phyloP scores from a whole-genome alignment of 352 stramenopile species.

The Phytophthora europaea region DNA sequence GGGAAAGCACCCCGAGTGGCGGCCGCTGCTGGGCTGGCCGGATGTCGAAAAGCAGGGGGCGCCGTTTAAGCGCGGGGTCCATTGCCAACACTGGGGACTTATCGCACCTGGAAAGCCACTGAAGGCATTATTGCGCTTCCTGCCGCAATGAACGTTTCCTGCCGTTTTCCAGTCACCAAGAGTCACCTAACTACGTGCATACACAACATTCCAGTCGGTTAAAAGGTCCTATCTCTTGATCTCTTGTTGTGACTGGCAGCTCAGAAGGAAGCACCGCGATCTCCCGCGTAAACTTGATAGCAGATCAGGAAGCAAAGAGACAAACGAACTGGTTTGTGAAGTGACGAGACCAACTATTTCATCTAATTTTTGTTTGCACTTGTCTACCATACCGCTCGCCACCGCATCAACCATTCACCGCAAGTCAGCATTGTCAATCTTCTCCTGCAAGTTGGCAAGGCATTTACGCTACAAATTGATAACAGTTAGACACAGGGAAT shows the following conservation, averaged over 20 bases:
- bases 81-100: constrained; percentile 33
- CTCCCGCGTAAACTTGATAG: no score
- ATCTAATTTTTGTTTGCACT: constrained; percentile 19
- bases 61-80: constrained; percentile 63
- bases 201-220: neutral
- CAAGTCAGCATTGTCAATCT: constrained; percentile 62
- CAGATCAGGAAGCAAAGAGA: no score
- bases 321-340: neutral
- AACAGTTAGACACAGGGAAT: constrained; percentile 3
- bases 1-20: constrained; percentile 60
- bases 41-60: constrained; percentile 67
- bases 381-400: constrained; percentile 12
- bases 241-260: neutral
- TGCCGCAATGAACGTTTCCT: constrained; percentile 20
- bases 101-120: constrained; percentile 2
- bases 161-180: constrained; percentile 31
- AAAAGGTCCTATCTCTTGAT: neutral
- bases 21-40: constrained; percentile 44
- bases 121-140: constrained; percentile 15
- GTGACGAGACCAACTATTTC: constrained; percentile 9
- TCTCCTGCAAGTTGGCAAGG: constrained; percentile 60
- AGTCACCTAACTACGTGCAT: constrained; percentile 21
- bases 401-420: constrained; percentile 40
- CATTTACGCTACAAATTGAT: constrained; percentile 55
- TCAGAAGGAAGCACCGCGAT: neutral